Base-by-base conservation (phyloP, 257 asterid species). In the Solanum rostratum region DNA sequence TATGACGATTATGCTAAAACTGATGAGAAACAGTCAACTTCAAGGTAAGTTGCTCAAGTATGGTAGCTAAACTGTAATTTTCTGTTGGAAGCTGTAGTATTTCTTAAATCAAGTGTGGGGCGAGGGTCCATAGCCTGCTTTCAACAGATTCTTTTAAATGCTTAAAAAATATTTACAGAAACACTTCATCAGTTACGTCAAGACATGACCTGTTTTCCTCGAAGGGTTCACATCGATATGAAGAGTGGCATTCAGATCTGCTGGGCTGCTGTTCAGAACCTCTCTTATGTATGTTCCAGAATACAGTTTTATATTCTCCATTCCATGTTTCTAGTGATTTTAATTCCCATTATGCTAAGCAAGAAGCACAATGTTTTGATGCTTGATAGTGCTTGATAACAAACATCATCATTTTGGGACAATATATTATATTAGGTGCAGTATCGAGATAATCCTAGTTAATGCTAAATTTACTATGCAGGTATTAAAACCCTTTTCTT, bases 261-360 rank as follows among this genome's bases (percentile, higher is more conserved):
- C 97, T 95, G 4, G 97, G 94, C 87, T 95, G 98, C 89, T 95
- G 98, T 91, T 92, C 98, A 69, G 96, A 94, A 86, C 98, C 98
- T 85, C 95, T 92, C 86, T 90, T 95, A 73, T 95, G 98, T 95
- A 95, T 70, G 97, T 85, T 79, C 27, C 53, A 70, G 55, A 83
- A 76, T 43, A 78, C 65, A 69, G 52, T 54, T 81, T 27, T 83
- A 68, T 83, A 19, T 69, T 52, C 62, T 33, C 11, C 55, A 50
- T 30, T 8, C 46, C 29, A 24, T 18, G 16, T 62, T 52, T 50
- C 43, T 66, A 46, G 62, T 66, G 65, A 30, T 66, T 7, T 70
- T 82, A 39, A 3, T 60, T 62, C 60, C 49, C 78, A 13, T 15
- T 60, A 62, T 24, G 27, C n/a, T 60, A 62, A 59, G 53, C 3